Base-by-base conservation (phyloP, 2,329 filamentous ascomycete genomes). In the Hymenoscyphus fructigenus region DNA sequence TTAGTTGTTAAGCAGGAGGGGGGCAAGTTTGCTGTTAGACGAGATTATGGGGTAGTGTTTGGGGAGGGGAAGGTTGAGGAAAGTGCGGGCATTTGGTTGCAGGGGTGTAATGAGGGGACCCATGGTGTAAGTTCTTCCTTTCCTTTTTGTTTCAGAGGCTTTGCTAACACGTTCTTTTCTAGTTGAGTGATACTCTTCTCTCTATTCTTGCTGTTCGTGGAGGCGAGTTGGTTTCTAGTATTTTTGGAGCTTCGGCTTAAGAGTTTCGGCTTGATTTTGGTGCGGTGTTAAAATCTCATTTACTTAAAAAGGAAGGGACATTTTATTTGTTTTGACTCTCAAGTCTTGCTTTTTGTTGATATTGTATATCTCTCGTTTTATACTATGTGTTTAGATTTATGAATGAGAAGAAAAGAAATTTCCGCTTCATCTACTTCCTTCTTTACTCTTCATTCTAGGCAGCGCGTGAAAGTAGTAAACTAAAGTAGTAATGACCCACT, bases 31-130 rank as follows among this genome's bases (percentile, higher is more conserved):
- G 82, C 83, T 17, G 91, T 97, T 1, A 82, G 83, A 36, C 85
- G 94, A 61, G 86, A 97, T 76, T 98, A 98, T 78, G 84, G 84
- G 60, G 86, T 97, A 59, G 80, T 88, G 65, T 92, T 96, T 75
- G 83, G 85, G 59, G 80, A 85, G 1, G 88, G 85, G 34, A 83
- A 85, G 58, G 89, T 98, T 38, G 84, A 87, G n/a, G 75, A 83
- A 0, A 7, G 53, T 56, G 90, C 92, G 15, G 93, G 93, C 3
- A 83, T 98, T 65, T 98, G 91, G 90, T 82, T 98, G 72, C 95
- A 98, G 77, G 94, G 94, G 36, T 97, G 93, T 80, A 96, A 93
- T 76, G 93, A 98, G 81, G 87, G 84, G 67, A 96, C 93, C 38
- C 94, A 98, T 77, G 94, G 94, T 66, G 90, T 94, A 85, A 87